phyloP scores from a whole-genome alignment of 78 protist genomes.

The Pelomyxa schiedti region DNA sequence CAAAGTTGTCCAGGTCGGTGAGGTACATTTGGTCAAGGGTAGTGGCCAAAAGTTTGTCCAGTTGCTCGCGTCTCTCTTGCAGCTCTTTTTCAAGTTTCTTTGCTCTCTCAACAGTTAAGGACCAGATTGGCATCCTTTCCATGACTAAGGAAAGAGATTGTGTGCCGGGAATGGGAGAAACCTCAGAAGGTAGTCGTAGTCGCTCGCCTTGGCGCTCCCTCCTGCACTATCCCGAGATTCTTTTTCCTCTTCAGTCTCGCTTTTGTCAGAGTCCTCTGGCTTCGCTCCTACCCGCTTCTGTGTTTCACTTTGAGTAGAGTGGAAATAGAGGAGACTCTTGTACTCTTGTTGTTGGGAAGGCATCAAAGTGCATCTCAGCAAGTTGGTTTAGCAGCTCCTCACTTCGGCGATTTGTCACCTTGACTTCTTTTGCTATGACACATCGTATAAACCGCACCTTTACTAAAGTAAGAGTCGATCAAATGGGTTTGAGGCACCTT shows the following conservation, averaged over 20 bases:
- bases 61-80: conserved; percentile 25
- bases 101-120: conserved; percentile 64
- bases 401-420: conserved; percentile 37
- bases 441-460: conserved; percentile 68
- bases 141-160: conserved; percentile 31
- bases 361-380: conserved; percentile 14
- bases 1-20: conserved; percentile 26
- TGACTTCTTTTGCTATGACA: conserved; percentile 52
- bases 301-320: neutral
- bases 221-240: neutral
- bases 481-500: no score
- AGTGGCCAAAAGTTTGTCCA: conserved; percentile 16
- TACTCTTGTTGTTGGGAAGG: conserved; percentile 11
- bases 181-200: conserved; percentile 39
- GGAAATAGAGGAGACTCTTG: no score
- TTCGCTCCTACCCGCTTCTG: neutral
- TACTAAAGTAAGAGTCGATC: no score
- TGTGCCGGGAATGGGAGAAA: conserved; percentile 7
- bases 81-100: conserved; percentile 36
- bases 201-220: conserved; percentile 13
- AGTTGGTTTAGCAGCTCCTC: conserved; percentile 52
- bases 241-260: conserved; percentile 1
- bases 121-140: conserved; percentile 65
- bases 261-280: neutral
- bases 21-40: conserved; percentile 25